These are phyloP conservation scores for Zasmidium cellare DNA, from an alignment of 2,329 filamentous ascomycete genomes.

Conservation along the genomic window DNA sequence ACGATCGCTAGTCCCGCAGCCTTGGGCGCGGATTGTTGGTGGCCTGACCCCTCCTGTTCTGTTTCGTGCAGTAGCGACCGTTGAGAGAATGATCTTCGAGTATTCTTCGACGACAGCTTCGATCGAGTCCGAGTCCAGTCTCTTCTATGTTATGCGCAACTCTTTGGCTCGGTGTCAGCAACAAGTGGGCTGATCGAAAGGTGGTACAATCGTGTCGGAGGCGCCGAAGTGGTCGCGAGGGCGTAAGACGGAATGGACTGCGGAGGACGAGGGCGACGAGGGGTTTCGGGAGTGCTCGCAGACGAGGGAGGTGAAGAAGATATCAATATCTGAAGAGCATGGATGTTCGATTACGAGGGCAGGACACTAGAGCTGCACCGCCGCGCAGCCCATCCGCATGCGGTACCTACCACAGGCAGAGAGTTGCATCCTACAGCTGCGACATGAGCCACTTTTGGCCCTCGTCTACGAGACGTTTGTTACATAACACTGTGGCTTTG, in stretches of 20 bases:
- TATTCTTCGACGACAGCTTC: too few species aligned
- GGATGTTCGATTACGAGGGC: neutral
- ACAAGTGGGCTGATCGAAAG: neutral
- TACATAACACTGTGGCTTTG: neutral
- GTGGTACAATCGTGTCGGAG: neutral
- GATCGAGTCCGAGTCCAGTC: too few species aligned
- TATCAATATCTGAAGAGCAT: neutral
- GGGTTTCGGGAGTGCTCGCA: neutral
- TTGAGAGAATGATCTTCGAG: neutral
- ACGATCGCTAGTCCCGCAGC: neutral
- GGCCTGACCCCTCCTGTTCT: neutral
- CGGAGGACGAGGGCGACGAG: neutral
- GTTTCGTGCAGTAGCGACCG: neutral
- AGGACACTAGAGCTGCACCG: neutral
- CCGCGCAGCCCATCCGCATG: neutral
- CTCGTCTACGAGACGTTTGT: neutral
- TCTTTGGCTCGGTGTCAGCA: neutral
- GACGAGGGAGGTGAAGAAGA: neutral
- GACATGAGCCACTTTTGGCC: neutral
- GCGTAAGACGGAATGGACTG: neutral
- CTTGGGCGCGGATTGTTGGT: neutral
- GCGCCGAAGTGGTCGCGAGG: neutral
- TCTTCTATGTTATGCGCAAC: neutral
- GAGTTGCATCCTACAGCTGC: neutral
- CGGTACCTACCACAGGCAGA: neutral